A percentile compares a stretch with the other conserved stretches of the same genome.
Conservation (phyloP, 768 basidiomycete genomes). For the Naematelia encephala region DNA sequence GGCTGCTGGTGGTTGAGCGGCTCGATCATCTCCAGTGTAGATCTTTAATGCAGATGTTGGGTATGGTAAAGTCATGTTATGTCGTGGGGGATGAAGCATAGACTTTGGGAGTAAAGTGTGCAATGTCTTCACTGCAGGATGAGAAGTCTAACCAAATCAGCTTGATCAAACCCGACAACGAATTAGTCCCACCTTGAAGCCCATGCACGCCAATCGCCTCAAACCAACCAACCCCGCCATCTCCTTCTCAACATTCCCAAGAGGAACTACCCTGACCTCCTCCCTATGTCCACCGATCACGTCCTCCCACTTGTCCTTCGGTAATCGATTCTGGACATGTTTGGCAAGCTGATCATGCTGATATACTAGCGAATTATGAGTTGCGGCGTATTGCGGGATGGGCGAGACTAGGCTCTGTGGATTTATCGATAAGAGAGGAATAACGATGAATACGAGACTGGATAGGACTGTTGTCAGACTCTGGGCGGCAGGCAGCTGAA, state of each 20-base stretch:
- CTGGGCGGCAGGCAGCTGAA: neutral
- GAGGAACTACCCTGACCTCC: conserved; percentile 44
- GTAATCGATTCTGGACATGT: conserved; percentile 15
- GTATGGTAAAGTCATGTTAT: conserved; percentile 34
- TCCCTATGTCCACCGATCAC: conserved; percentile 24
- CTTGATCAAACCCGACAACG: neutral
- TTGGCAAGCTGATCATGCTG: conserved; percentile 34
- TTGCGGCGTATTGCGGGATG: conserved; percentile 45
- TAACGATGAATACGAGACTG: conserved; percentile 32
- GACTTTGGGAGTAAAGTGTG: conserved; percentile 35
- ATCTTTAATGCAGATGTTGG: conserved; percentile 27
- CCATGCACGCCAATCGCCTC: conserved; percentile 42
- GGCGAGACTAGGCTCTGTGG: conserved; percentile 41
- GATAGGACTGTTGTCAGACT: neutral
- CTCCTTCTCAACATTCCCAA: conserved; percentile 39
- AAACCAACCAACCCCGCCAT: conserved; percentile 41
- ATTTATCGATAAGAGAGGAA: conserved; percentile 41
- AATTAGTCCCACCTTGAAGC: conserved; percentile 34
- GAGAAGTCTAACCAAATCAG: conserved; percentile 23
- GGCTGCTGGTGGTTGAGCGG: neutral
- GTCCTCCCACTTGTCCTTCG: conserved; percentile 7
- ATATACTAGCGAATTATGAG: conserved; percentile 45
- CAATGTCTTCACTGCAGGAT: conserved; percentile 24
- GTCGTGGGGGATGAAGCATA: conserved; percentile 37
- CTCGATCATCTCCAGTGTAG: conserved; percentile 1